Base-by-base conservation (phyloP, 768 basidiomycete genomes). In the Phaeotremella skinneri region DNA sequence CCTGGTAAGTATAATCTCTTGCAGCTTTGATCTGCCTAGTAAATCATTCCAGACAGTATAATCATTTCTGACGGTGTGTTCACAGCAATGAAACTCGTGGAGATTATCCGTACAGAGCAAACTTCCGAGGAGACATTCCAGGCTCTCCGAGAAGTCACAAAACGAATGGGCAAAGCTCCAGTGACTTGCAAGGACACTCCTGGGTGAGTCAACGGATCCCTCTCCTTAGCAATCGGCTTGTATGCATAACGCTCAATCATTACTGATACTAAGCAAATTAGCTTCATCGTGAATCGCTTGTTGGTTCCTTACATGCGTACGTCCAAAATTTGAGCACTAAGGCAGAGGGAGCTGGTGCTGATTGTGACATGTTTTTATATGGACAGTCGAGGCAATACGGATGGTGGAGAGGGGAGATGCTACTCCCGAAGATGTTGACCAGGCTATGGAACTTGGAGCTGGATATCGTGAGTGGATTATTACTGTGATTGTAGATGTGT, bases 391-490 rank as follows among this genome's bases (percentile, higher is more conserved):
- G 59, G 77, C 79, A 2, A 78, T 81, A 42, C 56, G 78, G 37
- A 80, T 80, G 79, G 69, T 79, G 14, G 79, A 80, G 59, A 68
- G 80, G 23, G 80, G 79, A 2, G 80, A 81, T 27, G 80, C 79
- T 0, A 70, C 78, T 1, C 67, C 77, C 0, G 69, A 76, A 50
- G 79, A 80, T 63, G 70, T 80, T 47, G 79, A 81, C 62, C 70
- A 67, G n/a, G 79, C 80, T 14, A 80, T 81, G 80, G 78, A 80
- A 63, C 69, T 80, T 1, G 80, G 80, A 0, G 80, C 79, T 1
- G 80, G 80, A 16, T 74, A 74, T 67, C 75, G 70, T 76, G 55
- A 76, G 70, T 70, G 17, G 39, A 20, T 16, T 39, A 7, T 20
- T 32, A 42, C 5, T 31, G 34, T 43, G 39, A 0, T 50, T 27